phyloP scores from a whole-genome alignment of 176 grass and related monocot species.

The Tuctoria greenei region DNA sequence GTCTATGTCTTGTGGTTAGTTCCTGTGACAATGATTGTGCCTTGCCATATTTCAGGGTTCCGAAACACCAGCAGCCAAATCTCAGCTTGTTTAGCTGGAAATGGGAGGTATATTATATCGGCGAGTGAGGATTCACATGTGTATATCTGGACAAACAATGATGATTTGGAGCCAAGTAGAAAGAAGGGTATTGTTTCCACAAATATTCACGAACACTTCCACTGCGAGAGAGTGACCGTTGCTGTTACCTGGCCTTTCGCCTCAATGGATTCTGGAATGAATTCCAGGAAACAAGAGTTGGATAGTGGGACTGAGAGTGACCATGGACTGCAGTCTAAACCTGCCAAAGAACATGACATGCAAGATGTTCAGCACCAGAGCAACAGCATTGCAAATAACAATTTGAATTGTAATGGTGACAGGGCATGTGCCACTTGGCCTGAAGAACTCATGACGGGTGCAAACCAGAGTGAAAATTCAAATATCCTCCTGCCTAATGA shows the following conservation, averaged over 20 bases:
- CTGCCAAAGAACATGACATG: conserved; percentile 13
- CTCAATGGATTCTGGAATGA: conserved; percentile 5
- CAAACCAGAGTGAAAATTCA: conserved; percentile 44
- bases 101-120: conserved; percentile 72
- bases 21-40: not conserved
- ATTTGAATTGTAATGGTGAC: conserved; percentile 45
- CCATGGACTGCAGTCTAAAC: conserved; percentile 12
- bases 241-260: conserved; percentile 69
- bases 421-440: conserved; percentile 72
- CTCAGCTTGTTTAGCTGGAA: conserved; percentile 65
- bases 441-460: conserved; percentile 65
- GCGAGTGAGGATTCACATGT: conserved; percentile 97
- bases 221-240: conserved; percentile 71
- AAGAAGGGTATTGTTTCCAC: conserved; percentile 56
- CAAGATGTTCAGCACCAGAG: conserved; percentile 30
- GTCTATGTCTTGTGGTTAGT: conserved; percentile 16
- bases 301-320: conserved; percentile 24
- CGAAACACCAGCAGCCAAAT: conserved; percentile 95
- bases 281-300: conserved; percentile 36
- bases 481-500: conserved; percentile 31
- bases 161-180: conserved; percentile 63
- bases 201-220: conserved; percentile 78
- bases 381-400: conserved; percentile 23
- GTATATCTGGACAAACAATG: conserved; percentile 77
- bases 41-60: conserved; percentile 70